Conservation (phyloP, 1,284 basidiomycete genomes). For the Cutaneotrichosporon spelunceum region DNA sequence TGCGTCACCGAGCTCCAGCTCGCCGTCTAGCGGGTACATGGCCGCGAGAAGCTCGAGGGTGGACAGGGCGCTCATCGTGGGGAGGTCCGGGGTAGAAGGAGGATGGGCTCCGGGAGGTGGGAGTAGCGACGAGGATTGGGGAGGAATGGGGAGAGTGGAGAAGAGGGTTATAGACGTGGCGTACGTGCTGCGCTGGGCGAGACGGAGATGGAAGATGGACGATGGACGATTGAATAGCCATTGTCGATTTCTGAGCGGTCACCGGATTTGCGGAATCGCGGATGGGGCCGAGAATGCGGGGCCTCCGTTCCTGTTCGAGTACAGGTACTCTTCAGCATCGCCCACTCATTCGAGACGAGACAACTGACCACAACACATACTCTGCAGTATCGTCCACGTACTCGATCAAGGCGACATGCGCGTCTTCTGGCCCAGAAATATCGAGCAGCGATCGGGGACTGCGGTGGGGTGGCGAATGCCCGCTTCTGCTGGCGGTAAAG, state of each 20-base stretch:
- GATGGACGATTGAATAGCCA: too few relatives aligned
- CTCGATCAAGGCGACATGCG: conserved; percentile 16
- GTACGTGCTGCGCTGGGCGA: too few relatives aligned
- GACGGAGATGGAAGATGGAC: neutral
- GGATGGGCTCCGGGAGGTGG: neutral
- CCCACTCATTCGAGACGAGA: too few relatives aligned
- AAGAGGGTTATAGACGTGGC: too few relatives aligned
- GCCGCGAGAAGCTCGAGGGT: conserved; percentile 41
- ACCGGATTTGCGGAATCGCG: conserved; percentile 3
- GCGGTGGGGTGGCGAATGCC: conserved; percentile 32
- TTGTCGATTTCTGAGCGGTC: neutral
- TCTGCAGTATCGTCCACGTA: neutral
- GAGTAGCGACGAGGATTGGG: neutral
- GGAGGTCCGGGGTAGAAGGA: neutral
- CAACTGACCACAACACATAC: too few relatives aligned
- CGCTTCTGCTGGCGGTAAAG: neutral
- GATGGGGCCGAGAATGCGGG: neutral
- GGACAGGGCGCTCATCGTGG: conserved; percentile 10
- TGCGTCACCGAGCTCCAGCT: conserved; percentile 29
- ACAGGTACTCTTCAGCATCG: too few relatives aligned
- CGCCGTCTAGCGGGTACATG: conserved; percentile 43
- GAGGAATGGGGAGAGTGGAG: neutral
- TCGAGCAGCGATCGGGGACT: conserved; percentile 16
- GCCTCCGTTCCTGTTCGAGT: neutral
- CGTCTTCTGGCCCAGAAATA: conserved; percentile 37